Base-by-base conservation (phyloP, 176 grass and related monocot species). In the Triticum timopheevii region DNA sequence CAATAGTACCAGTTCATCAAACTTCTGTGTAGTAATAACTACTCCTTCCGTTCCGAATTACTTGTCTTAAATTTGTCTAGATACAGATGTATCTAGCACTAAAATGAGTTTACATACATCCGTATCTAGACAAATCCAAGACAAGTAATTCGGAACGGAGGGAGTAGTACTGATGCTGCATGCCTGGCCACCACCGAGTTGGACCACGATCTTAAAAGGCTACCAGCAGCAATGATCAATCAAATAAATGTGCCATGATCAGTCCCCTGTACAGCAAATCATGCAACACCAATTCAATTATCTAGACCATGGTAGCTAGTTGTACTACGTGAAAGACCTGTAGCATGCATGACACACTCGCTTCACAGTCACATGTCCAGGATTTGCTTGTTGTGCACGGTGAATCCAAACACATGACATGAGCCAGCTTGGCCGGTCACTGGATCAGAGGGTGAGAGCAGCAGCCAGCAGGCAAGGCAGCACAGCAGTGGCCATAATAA, bases 131-230 rank as follows among this genome's bases (percentile, higher is more conserved):
- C n/a, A n/a, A n/a, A n/a, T n/a, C n/a, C n/a, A n/a, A n/a, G n/a
- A n/a, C n/a, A n/a, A n/a, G n/a, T n/a, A n/a, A n/a, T n/a, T n/a
- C n/a, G n/a, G n/a, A n/a, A n/a, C n/a, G n/a, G n/a, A n/a, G n/a
- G n/a, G n/a, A 28, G 28, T 28, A 28, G 28, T 1, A 59, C 54
- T 8, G 54, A 59, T 79, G 74, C 42, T 19, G 10, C 31, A 52
- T 52, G 49, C 49, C 74, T 90, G 73, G 58, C 13, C 79, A 65
- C 17, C 33, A 79, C 47, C 47, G 49, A 31, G 19, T 10, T 83
- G 84, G 84, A 90, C 85, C 89, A 87, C 80, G 24, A 13, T 15
- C 31, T 65, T 73, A 78, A 70, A 90, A 73, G 42, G 13, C 64
- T 54, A 33, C 52, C 73, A 65, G 44, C 10, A 58, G 47, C 8